Percentiles rank a stretch among this genome's conserved stretches.
Conservation (phyloP, 805 yeast genomes). For the Metschnikowia continentalis region DNA sequence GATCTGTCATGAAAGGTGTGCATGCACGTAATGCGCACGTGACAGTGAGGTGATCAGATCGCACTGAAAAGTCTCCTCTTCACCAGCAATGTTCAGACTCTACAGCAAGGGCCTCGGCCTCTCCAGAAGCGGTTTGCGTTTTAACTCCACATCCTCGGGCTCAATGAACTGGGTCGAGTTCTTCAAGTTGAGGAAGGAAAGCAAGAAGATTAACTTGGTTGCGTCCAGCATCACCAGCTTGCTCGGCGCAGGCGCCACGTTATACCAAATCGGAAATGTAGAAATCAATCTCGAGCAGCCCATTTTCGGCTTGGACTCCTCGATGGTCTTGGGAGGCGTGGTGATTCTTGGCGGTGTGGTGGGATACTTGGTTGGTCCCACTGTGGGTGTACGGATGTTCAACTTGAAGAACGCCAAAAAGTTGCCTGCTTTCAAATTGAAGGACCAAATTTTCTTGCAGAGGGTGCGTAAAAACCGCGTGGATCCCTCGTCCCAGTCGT, state of each 20-base stretch:
- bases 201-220: conserved; percentile 62
- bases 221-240: conserved; percentile 68
- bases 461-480: conserved; percentile 78
- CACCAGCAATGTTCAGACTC: conserved; percentile 3
- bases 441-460: conserved; percentile 70
- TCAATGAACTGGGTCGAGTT: conserved; percentile 74
- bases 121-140: conserved; percentile 14
- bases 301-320: conserved; percentile 85
- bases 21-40: not conserved
- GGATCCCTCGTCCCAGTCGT: conserved; percentile 86
- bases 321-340: conserved; percentile 72
- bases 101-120: not conserved
- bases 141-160: conserved; percentile 19
- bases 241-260: conserved; percentile 61
- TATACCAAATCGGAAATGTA: conserved; percentile 71
- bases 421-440: conserved; percentile 47
- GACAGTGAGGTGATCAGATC: not conserved
- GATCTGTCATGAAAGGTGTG: not conserved
- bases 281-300: conserved; percentile 86
- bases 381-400: conserved; percentile 69
- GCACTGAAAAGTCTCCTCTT: conserved; percentile 1
- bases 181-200: conserved; percentile 68
- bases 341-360: conserved; percentile 66
- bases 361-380: conserved; percentile 83
- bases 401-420: conserved; percentile 46